Evolutionary conservation across 768 basidiomycete species (phyloP).

Genomic region (Xanthoconium stramineum): DNA sequence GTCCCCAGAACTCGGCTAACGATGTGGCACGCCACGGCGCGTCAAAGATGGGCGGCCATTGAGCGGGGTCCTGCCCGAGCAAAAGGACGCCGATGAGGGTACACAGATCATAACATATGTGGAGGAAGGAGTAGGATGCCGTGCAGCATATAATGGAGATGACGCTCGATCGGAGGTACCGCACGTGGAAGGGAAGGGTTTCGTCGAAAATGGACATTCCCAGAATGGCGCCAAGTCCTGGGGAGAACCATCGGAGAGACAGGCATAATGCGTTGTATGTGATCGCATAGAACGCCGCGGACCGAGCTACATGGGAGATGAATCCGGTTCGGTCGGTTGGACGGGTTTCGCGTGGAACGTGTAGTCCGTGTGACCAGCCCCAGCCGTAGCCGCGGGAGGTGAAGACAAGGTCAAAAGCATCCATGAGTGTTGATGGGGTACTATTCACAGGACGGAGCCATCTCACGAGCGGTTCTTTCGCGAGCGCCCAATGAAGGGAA

Average conservation of each 20-base stretch:
- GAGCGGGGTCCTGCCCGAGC: not conserved
- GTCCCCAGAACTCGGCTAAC: not conserved
- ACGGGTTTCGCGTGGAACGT: too few species aligned
- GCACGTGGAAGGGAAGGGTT: not conserved
- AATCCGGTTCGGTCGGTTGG: not conserved
- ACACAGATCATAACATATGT: not conserved
- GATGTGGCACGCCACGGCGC: not conserved
- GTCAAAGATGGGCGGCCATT: not conserved
- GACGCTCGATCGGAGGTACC: not conserved
- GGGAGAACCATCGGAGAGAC: not conserved
- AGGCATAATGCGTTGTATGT: too few species aligned
- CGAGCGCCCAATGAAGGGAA: not conserved
- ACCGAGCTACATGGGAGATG: not conserved
- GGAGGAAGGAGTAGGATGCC: not conserved
- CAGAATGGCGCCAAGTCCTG: not conserved
- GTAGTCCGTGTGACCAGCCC: too few species aligned
- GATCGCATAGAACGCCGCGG: not conserved
- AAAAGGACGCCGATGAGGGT: not conserved
- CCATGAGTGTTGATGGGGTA: not conserved
- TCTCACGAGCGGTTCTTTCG: not conserved
- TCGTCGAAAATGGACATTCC: not conserved
- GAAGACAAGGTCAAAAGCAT: not conserved
- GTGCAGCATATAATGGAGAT: not conserved
- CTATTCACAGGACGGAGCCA: not conserved
- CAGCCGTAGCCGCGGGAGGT: not conserved